phyloP scores from a whole-genome alignment of 805 yeast species.

The Barnettozyma vustinii region DNA sequence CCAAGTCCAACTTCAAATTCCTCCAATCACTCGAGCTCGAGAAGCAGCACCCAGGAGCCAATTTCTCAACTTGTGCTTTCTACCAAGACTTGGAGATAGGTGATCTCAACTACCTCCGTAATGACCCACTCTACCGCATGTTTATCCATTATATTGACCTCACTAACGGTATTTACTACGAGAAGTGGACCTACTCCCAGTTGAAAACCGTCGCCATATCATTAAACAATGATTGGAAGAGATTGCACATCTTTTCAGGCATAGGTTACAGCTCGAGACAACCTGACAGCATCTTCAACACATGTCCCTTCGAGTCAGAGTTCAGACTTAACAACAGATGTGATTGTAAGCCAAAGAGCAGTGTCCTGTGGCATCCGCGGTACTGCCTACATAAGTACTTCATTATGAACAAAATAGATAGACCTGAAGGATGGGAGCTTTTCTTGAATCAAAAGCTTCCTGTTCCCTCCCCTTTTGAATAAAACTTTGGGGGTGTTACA shows the following conservation, averaged over 20 bases:
- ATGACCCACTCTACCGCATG: conserved; percentile 52
- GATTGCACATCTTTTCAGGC: conserved; percentile 80
- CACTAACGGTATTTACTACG: conserved; percentile 82
- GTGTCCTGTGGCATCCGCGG: conserved; percentile 69
- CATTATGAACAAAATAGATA: conserved; percentile 46
- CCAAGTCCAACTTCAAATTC: background rate
- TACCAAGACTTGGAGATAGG: conserved; percentile 90
- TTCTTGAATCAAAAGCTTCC: background rate
- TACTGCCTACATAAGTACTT: conserved; percentile 64
- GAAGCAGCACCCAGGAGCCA: conserved; percentile 37
- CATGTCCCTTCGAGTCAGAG: conserved; percentile 64
- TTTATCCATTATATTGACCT: conserved; percentile 68
- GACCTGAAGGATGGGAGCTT: conserved; percentile 64
- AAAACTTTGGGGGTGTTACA: background rate
- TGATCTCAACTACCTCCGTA: conserved; percentile 65
- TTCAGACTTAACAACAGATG: conserved; percentile 57
- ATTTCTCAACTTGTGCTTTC: conserved; percentile 72
- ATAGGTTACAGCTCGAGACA: conserved; percentile 74
- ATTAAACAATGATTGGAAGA: conserved; percentile 59
- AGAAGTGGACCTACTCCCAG: conserved; percentile 57
- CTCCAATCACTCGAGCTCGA: conserved; percentile 1
- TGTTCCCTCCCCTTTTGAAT: background rate
- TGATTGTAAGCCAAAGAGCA: conserved; percentile 64
- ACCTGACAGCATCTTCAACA: conserved; percentile 71
- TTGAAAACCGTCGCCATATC: conserved; percentile 74